Evolutionary conservation across 352 stramenopile species (phyloP).

Genomic region (Nothophytophthora sp.): DNA sequence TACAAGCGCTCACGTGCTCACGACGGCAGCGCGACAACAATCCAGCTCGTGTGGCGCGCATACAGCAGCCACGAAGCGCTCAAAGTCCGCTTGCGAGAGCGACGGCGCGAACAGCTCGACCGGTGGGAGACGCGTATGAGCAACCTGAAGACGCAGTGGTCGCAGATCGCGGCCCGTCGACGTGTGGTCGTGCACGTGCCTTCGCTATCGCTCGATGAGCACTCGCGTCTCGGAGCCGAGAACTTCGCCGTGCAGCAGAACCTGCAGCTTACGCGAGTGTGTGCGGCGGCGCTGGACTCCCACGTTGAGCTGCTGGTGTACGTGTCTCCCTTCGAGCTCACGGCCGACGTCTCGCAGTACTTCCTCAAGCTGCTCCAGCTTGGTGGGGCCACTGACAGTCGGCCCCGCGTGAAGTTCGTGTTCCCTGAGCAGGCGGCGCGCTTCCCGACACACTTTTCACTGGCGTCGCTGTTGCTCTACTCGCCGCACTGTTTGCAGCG

Average conservation of each 20-base stretch:
- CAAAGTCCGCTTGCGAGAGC: conserved; percentile 33
- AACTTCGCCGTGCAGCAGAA: conserved; percentile 83
- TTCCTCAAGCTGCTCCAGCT: conserved; percentile 87
- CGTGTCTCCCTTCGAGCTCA: conserved; percentile 81
- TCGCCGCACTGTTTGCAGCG: conserved; percentile 76
- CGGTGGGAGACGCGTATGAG: conserved; percentile 55
- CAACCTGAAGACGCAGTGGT: conserved; percentile 52
- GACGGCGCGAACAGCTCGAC: conserved; percentile 35
- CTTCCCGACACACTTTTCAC: conserved; percentile 83
- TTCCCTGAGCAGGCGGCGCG: conserved; percentile 79
- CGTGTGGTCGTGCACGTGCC: conserved; percentile 84
- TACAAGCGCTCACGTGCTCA: conserved; percentile 48
- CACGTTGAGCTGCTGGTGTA: conserved; percentile 91
- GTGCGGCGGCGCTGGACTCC: conserved; percentile 57
- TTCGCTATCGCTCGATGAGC: conserved; percentile 77
- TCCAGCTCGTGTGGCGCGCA: conserved; percentile 64
- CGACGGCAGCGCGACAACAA: conserved; percentile 44
- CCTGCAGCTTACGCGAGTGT: conserved; percentile 79
- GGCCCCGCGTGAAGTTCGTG: conserved; percentile 75
- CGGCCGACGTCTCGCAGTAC: conserved; percentile 77
- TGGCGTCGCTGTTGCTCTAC: conserved; percentile 83
- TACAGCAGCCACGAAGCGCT: conserved; percentile 47
- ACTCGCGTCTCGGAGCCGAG: conserved; percentile 56
- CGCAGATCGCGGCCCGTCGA: conserved; percentile 40
- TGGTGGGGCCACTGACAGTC: conserved; percentile 54